Base-by-base conservation (phyloP, 306 rosid species). In the Elaeagnus macrophylla region DNA sequence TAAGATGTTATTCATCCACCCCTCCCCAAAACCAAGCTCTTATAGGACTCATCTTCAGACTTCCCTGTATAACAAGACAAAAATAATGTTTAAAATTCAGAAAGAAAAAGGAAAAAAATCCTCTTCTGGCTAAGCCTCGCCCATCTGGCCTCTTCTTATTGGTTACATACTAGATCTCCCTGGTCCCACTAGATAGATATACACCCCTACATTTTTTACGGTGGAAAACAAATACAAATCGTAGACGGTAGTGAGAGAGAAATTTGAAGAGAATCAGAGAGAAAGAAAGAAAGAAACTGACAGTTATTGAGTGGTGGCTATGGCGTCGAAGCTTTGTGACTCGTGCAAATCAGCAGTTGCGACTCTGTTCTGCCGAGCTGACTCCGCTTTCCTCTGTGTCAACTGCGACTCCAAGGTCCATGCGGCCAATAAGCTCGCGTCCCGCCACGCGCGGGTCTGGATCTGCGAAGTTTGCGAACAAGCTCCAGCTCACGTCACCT, bases 261-360 rank as follows among this genome's bases (percentile, higher is more conserved):
- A 25, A 25, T 25, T 25, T 25, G n/a, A n/a, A 25, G 32, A 25
- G 4, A 25, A 25, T 25, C 32, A 42, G 53, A 51, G 25, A 38
- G 19, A n/a, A n/a, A 38, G 25, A 38, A n/a, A n/a, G 12, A 38
- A 13, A 18, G 46, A 13, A 5, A 38, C 13, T 18, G 37, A 12
- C 42, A 13, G 7, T 19, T 6, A 15, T 7, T 32, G 12, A 12
- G 9, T n/a, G n/a, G n/a, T 39, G 36, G n/a, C 12, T 45, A 90
- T 91, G 99, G 79, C 96, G 1, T 84, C 94, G 13, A 91, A 87
- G 83, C 87, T 84, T 13, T 91, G 99, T n/a, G 99, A 91, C 53
- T 87, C 85, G 0, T 91, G 96, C 73, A 82, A 87, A 43, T 78
- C 93, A 37, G 87, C 96, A n/a, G 60, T 83, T 6, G 93, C 93